Conservation (phyloP, 192 early-diverging fungal species). For the Jimgerdemannia flammicorona region DNA sequence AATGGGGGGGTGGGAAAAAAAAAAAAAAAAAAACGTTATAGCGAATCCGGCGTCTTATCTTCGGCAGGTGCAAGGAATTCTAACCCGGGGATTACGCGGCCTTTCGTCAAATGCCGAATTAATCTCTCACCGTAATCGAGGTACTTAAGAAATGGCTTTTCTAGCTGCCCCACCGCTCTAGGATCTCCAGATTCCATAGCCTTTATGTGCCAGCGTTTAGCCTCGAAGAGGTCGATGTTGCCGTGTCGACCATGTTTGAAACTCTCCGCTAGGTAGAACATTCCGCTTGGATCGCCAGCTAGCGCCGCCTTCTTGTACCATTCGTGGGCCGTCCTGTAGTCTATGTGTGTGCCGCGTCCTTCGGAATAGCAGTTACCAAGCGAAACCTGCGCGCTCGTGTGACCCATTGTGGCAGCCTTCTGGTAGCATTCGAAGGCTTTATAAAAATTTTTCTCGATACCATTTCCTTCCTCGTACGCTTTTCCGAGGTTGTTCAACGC, state of each 20-base stretch:
- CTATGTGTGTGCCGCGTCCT: conserved; percentile 18
- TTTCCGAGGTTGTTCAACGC: conserved; percentile 10
- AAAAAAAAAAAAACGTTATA: no score
- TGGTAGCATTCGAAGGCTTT: conserved; percentile 30
- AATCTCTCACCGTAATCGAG: no score
- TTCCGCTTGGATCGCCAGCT: conserved; percentile 18
- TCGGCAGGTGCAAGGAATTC: no score
- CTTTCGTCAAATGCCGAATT: no score
- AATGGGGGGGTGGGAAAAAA: no score
- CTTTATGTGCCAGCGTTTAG: not conserved
- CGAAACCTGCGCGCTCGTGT: conserved; percentile 12
- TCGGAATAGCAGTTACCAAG: conserved; percentile 24
- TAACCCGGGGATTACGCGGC: no score
- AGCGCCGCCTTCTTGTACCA: conserved; percentile 33
- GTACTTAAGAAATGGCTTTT: no score
- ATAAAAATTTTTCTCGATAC: conserved; percentile 11
- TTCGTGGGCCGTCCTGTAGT: conserved; percentile 15
- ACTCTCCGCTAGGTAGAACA: conserved; percentile 23
- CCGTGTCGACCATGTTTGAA: conserved; percentile 16
- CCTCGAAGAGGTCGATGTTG: not conserved
- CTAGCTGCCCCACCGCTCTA: no score
- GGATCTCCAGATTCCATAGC: not conserved
- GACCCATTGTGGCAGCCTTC: conserved; percentile 26
- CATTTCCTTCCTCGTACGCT: conserved; percentile 20
- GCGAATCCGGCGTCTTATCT: no score